These are phyloP conservation scores for Dysphania ambrosioides DNA, from an alignment of 148 eudicot species.

Conservation along the genomic window DNA sequence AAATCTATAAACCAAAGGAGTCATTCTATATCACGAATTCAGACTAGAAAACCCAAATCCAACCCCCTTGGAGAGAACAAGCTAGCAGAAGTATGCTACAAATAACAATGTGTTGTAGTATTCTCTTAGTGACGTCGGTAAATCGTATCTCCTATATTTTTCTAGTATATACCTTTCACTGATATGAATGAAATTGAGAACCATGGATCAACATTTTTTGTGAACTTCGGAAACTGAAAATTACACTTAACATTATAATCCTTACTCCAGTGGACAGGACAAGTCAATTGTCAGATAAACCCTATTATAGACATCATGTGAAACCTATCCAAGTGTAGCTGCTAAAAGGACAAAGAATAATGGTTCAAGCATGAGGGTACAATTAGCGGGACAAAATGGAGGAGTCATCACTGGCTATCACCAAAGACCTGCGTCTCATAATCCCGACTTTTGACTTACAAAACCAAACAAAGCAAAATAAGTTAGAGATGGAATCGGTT, in stretches of 20 bases:
- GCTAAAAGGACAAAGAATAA: not conserved
- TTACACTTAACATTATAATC: not conserved
- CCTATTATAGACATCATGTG: constrained; percentile 7
- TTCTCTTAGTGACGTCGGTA: not conserved
- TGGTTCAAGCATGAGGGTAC: not conserved
- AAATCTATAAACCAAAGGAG: too few relatives aligned
- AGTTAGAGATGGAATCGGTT: not conserved
- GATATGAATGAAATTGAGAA: not conserved
- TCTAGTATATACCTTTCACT: too few relatives aligned
- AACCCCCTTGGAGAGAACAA: not conserved
- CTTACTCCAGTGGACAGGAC: not conserved
- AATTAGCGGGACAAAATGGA: constrained; percentile 3
- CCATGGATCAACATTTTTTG: not conserved
- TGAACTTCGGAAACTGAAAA: not conserved
- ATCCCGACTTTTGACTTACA: constrained; percentile 13
- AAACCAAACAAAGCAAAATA: constrained; percentile 1
- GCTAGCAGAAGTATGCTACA: not conserved
- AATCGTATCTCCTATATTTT: not conserved
- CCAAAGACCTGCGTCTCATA: constrained; percentile 17
- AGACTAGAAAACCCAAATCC: not conserved
- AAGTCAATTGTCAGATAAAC: not conserved
- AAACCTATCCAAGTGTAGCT: not conserved
- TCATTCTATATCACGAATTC: not conserved
- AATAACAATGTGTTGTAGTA: not conserved
- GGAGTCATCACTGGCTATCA: constrained; percentile 17